Percentiles rank a stretch among this genome's conserved stretches.
phyloP scores from a whole-genome alignment of 2,329 filamentous ascomycete genomes.

The Fusarium neocosmosporiellum region DNA sequence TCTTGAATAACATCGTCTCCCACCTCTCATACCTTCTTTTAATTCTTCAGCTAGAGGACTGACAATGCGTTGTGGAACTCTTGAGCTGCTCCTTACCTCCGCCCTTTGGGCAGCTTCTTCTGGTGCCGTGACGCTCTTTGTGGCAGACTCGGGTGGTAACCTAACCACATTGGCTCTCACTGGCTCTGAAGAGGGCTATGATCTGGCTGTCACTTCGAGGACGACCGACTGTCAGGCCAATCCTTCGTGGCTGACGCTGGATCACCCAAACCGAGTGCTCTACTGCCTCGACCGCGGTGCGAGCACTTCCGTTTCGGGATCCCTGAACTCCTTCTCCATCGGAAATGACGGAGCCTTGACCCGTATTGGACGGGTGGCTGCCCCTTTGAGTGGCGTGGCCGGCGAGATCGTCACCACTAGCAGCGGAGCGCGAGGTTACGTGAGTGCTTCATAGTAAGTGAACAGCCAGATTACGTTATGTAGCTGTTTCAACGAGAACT shows the following conservation, averaged over 20 bases:
- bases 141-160: slow-evolving; percentile 36
- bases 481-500: not conserved
- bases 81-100: not conserved
- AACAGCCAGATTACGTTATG: not conserved
- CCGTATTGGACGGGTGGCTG: slow-evolving; percentile 23
- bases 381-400: slow-evolving; percentile 27
- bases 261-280: slow-evolving; percentile 25
- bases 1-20: not conserved
- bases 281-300: slow-evolving; percentile 38
- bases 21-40: not conserved
- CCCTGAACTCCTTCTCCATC: slow-evolving; percentile 38
- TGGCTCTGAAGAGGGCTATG: not conserved
- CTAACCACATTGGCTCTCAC: slow-evolving; percentile 32
- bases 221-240: slow-evolving; percentile 27
- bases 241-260: slow-evolving; percentile 35
- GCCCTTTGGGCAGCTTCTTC: slow-evolving; percentile 8
- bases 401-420: slow-evolving; percentile 29
- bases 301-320: slow-evolving; percentile 14
- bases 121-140: slow-evolving; percentile 35
- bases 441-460: slow-evolving; percentile 39
- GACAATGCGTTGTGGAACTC: not conserved
- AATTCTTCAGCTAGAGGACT: not conserved
- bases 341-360: slow-evolving; percentile 15
- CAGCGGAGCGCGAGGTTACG: slow-evolving; percentile 28
- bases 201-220: slow-evolving; percentile 19